Percentiles rank a stretch among this genome's conserved stretches.
phyloP scores from a whole-genome alignment of 2,329 filamentous ascomycete species.

The Aspergillus cejpii region DNA sequence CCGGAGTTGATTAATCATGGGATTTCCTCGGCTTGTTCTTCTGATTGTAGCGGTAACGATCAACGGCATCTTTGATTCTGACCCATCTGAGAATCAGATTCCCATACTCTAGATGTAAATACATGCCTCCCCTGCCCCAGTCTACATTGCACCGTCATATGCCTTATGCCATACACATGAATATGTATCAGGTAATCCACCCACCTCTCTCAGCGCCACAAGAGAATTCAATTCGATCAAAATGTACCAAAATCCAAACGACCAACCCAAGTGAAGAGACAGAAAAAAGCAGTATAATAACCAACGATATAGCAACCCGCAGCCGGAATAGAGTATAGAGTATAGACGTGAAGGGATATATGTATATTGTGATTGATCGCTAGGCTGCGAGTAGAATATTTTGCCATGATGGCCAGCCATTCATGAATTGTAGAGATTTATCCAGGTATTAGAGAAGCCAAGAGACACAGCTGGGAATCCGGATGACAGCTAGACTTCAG shows the following conservation, averaged over 20 bases:
- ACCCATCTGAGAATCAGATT: too few species aligned
- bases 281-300: background rate
- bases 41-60: conserved; percentile 1
- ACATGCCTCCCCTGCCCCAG: background rate
- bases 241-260: background rate
- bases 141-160: background rate
- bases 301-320: too few species aligned
- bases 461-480: too few species aligned
- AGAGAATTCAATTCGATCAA: background rate
- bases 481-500: conserved; percentile 53
- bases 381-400: too few species aligned
- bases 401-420: too few species aligned
- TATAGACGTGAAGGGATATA: too few species aligned
- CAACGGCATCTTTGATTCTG: too few species aligned
- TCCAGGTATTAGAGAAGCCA: too few species aligned
- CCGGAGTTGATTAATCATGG: conserved; percentile 13
- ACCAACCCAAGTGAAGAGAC: background rate
- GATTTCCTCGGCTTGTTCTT: conserved; percentile 5
- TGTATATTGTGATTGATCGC: too few species aligned
- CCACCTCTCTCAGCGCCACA: background rate
- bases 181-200: background rate
- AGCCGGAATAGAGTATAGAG: too few species aligned
- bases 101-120: background rate
- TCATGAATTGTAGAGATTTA: too few species aligned
- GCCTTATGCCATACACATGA: background rate